Evolutionary conservation across 1,139 yeast species (phyloP), one percentile per base, ranked within the genome.

Genomic region (Protomyces inouyei): DNA sequence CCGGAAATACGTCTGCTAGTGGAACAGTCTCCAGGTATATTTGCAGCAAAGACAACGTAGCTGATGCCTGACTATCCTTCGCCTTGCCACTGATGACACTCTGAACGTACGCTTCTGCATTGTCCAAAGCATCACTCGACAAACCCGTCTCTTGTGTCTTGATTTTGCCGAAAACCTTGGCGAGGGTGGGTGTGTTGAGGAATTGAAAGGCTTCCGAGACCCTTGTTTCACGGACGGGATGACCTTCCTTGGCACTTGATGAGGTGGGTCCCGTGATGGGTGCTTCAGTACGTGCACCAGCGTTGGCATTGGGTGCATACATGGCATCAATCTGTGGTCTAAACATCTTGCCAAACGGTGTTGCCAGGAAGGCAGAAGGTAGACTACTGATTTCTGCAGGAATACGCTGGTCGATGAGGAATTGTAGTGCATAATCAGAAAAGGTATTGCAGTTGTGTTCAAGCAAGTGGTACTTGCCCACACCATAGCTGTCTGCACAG

Each of bases 401-500:
- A 74, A 74, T 82, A 76, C 71, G 80, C 71, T 78, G 76, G 16
- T 86, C 88, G 51, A 83, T 84, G 68, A 85, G 75, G 69, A 86
- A 85, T 69, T 85, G 85, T 57, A 83, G 73, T 65, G 83, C 71
- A 56, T 80, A 83, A 68, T 85, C 82, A 16, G 87, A 79, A 74
- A 86, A 85, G 69, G 86, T 87, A 74, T 86, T 86, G 73, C 91
- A 86, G 71, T 86, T 86, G 73, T 85, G 85, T 64, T 81, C 81
- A 68, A 86, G 84, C 67, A 86, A 74, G 68, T 85, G 84, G 72
- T 86, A 86, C 28, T 75, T 77, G 8, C 76, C 76, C 0, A 83
- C 81, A 46, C 79, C 77, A 71, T 79, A 85, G 32, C 78, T 81
- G 12, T 77, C 78, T 32, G 75, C 75, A 46, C 85, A 73, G 56